Conservation (phyloP, 345 rosid genomes). For the Corymbia maculata region DNA sequence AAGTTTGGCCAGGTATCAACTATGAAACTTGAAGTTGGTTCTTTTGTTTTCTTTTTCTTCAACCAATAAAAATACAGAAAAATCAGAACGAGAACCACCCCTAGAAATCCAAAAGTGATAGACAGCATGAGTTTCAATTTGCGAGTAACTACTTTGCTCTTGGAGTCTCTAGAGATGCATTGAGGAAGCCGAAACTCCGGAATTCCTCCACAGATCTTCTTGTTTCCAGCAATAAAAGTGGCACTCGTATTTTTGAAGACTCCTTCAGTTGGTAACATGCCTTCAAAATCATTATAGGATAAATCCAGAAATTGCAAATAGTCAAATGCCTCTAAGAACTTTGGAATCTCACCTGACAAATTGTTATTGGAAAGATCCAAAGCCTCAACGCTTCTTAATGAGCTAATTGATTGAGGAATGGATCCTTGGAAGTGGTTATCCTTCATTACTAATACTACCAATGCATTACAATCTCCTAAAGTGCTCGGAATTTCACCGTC, state of each 20-base stretch:
- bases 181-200: not conserved
- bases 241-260: slow-evolving; percentile 15
- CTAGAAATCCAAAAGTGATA: rapidly evolving
- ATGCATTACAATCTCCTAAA: slow-evolving; percentile 4
- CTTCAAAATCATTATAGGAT: slow-evolving; percentile 35
- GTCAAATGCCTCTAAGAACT: not conserved
- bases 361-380: slow-evolving; percentile 31
- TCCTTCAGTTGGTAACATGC: slow-evolving; percentile 23
- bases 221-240: slow-evolving; percentile 12
- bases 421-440: slow-evolving; percentile 15
- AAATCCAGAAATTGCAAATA: not conserved
- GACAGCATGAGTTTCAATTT: rapidly evolving
- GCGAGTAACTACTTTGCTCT: not conserved
- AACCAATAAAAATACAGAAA: rapidly evolving
- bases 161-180: not conserved
- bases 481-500: slow-evolving; percentile 15
- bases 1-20: rapidly evolving
- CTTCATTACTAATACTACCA: not conserved
- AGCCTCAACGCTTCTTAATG: slow-evolving; percentile 6
- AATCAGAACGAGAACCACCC: not conserved
- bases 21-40: not conserved
- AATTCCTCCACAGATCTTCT: slow-evolving; percentile 13
- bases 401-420: slow-evolving; percentile 20
- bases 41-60: not conserved
- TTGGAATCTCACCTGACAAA: slow-evolving; percentile 10